A percentile compares a stretch with the other conserved stretches of the same genome.
Conservation (phyloP, 2,329 filamentous ascomycete species). For the Elsinoe ampelina region DNA sequence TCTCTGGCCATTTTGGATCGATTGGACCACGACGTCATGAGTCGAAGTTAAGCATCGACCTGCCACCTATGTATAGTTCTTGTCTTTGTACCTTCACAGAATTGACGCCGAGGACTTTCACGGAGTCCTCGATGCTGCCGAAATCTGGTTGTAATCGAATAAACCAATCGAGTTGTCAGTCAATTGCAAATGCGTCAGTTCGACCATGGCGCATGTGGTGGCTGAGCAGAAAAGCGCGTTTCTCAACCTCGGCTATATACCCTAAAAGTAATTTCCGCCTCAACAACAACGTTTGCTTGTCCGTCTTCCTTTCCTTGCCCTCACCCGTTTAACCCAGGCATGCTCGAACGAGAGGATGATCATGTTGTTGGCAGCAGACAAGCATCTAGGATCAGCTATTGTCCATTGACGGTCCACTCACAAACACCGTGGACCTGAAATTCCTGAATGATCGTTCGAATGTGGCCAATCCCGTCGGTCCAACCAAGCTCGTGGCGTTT, state of each 20-base stretch:
- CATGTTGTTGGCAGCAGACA: background rate
- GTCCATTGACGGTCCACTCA: background rate
- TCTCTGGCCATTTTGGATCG: background rate
- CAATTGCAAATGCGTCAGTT: too few relatives aligned
- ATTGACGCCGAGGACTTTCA: too few relatives aligned
- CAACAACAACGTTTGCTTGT: background rate
- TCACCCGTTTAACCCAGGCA: background rate
- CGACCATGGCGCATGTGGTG: background rate
- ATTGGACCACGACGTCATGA: background rate
- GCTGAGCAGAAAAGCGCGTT: background rate
- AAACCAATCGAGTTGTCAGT: too few relatives aligned
- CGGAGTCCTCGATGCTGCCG: too few relatives aligned
- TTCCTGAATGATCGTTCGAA: background rate
- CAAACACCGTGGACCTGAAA: background rate
- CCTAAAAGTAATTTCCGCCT: background rate
- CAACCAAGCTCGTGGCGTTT: slow-evolving; percentile 1
- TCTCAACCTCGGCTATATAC: background rate
- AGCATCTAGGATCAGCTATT: background rate
- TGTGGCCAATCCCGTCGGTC: slow-evolving; percentile 9
- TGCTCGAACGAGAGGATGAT: background rate
- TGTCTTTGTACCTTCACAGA: too few relatives aligned
- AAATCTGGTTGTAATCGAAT: too few relatives aligned
- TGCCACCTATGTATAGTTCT: background rate
- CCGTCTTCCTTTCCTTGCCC: background rate
- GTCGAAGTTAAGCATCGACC: background rate